Percentiles rank a stretch among this genome's conserved stretches.
phyloP scores from a whole-genome alignment of 1,284 basidiomycete genomes.

The Neotropicomus parvogracilis region DNA sequence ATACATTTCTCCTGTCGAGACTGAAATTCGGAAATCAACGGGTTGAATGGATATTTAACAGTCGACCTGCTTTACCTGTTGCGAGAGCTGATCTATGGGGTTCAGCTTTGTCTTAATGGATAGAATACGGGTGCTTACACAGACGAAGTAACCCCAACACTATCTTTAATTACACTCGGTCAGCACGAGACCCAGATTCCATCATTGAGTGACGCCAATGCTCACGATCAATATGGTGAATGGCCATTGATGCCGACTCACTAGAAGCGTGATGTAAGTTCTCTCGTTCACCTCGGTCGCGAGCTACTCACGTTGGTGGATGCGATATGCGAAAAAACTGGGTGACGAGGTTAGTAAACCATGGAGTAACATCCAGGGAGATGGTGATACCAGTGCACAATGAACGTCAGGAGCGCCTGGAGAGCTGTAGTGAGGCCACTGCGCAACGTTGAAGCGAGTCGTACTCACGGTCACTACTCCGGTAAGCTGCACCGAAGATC shows the following conservation, averaged over 20 bases:
- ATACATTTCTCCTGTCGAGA: constrained; percentile 31
- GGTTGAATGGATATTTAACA: background rate
- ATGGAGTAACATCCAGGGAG: constrained; percentile 12
- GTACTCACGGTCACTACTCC: constrained; percentile 42
- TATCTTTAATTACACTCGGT: constrained; percentile 21
- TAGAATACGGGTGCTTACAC: constrained; percentile 33
- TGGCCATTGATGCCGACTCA: constrained; percentile 27
- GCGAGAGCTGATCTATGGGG: too few species aligned
- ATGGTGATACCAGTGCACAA: constrained; percentile 31
- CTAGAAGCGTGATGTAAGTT: constrained; percentile 10
- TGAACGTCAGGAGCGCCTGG: constrained; percentile 36
- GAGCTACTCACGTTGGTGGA: constrained; percentile 28
- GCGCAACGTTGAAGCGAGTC: background rate
- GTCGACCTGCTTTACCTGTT: constrained; percentile 6
- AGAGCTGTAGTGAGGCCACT: background rate
- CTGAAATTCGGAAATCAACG: constrained; percentile 17
- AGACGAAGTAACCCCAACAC: constrained; percentile 30
- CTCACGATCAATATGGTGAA: constrained; percentile 26
- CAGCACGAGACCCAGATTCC: background rate
- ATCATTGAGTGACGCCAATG: background rate
- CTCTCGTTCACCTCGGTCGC: background rate
- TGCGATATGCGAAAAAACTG: constrained; percentile 33
- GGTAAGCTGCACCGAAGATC: constrained; percentile 37
- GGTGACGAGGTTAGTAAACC: background rate
- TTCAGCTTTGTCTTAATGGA: background rate